Base-by-base conservation (phyloP, 2,329 filamentous ascomycete genomes). In the Coniochaeta hoffmannii region DNA sequence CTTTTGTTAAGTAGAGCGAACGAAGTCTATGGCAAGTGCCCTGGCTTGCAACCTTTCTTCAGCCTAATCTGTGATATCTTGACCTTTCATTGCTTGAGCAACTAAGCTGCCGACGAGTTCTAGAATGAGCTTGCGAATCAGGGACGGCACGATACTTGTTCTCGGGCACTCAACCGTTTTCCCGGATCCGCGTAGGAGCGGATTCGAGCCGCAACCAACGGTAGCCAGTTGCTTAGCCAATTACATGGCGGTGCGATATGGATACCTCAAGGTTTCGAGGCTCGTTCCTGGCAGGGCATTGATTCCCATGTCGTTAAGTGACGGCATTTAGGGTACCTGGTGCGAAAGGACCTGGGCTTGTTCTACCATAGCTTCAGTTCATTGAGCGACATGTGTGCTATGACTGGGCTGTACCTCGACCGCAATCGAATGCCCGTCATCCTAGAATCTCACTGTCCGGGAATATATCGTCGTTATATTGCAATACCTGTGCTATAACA, bases 111-210 rank as follows among this genome's bases (percentile, higher is more conserved):
- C 38, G 11, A 46, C 19, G 4, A 14, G 41, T 46, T 46, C 41
- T 46, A 46, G 41, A 46, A 46, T 22, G 19, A 46, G 41, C 41
- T 46, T 46, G 41, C 41, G 41, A 46, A 46, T 46, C 41, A 46
- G 4, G 41, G 24, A 46, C 41, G 41, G 41, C 41, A 46, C 41
- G 41, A 46, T 41, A 46, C 4, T 22, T 10, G 12, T 7, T 46
- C 17, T 14, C 41, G 15, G 22, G 22, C 24, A 46, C 41, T 46
- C 41, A 46, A 46, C 41, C 41, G 41, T 46, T 46, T 46, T 46
- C 41, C 41, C 41, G 41, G 41, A 46, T 46, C 24, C 36, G 36
- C 17, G n/a, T 41, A 22, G 4, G 36, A 41, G 41, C 19, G 24
- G 8, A 19, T 46, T 46, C 41, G 41, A 46, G 41, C 41, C 41